Evolutionary conservation across 2,329 filamentous ascomycete genomes (phyloP).

Genomic region (Alternaria ventricosa): DNA sequence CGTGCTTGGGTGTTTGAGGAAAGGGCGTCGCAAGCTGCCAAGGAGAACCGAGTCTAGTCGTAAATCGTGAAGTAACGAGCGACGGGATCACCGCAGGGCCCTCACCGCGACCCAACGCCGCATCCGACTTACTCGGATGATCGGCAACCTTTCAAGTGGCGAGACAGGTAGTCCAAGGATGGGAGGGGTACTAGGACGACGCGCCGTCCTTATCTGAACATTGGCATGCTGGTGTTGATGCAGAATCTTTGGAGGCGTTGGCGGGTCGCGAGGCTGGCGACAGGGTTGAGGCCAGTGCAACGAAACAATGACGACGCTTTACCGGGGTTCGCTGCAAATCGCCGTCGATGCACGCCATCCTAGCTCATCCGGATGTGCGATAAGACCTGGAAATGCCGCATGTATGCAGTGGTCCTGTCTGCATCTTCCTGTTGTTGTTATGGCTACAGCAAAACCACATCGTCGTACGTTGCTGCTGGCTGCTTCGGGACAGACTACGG

Average conservation of each 20-base stretch:
- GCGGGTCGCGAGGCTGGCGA: constrained; percentile 6
- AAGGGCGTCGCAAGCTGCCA: constrained; percentile 30
- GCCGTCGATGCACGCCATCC: background rate
- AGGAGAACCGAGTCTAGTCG: constrained; percentile 21
- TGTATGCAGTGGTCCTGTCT: background rate
- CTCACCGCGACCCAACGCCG: constrained; percentile 1
- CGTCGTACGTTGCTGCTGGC: background rate
- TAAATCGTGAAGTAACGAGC: constrained; percentile 19
- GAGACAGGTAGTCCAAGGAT: background rate
- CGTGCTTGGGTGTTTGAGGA: constrained; percentile 12
- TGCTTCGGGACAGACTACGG: background rate
- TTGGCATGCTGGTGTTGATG: background rate
- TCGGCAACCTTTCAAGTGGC: background rate
- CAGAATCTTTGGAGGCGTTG: background rate
- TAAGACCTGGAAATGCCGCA: background rate
- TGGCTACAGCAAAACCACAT: background rate
- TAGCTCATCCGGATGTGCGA: background rate
- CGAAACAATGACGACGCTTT: constrained; percentile 1
- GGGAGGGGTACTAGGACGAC: background rate
- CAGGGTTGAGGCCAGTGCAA: constrained; percentile 6
- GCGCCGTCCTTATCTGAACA: background rate
- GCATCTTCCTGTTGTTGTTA: background rate
- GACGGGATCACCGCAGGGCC: constrained; percentile 16
- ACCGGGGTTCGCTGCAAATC: background rate
- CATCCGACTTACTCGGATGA: constrained; percentile 9